Base-by-base conservation (phyloP, 306 rosid species). In the Sindora glabra region DNA sequence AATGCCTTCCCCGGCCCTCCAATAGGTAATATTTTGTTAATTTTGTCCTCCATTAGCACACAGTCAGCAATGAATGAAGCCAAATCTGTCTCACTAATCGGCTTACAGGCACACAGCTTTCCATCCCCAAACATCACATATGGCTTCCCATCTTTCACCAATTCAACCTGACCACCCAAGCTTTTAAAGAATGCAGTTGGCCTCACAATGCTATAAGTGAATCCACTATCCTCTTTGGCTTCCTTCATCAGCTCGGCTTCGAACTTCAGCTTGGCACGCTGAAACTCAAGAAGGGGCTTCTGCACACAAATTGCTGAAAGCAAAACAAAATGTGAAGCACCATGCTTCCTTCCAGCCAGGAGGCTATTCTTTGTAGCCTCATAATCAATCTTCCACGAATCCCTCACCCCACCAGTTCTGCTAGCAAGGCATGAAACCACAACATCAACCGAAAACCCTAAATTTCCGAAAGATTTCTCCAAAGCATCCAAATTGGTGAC, bases 121-220 rank as follows among this genome's bases (percentile, higher is more conserved):
- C 99, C 99, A 75, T 94, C 97, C 18, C 99, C 99, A 84, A 94
- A 94, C 97, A 94, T 94, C 16, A 94, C 99, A 76, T 86, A 94
- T 1, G 99, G 99, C 84, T 94, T 94, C 56, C 99, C n/a, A n/a
- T n/a, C n/a, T n/a, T n/a, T n/a, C n/a, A n/a, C n/a, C n/a, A n/a
- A n/a, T n/a, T n/a, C n/a, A n/a, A n/a, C n/a, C n/a, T n/a, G n/a
- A n/a, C n/a, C n/a, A n/a, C n/a, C n/a, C n/a, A n/a, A n/a, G 78
- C 99, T 94, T 70, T 94, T 94, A 39, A 94, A 94, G 64, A n/a
- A n/a, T n/a, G n/a, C n/a, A n/a, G n/a, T n/a, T n/a, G n/a, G n/a
- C n/a, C n/a, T n/a, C n/a, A n/a, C n/a, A n/a, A n/a, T n/a, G n/a
- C n/a, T n/a, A n/a, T n/a, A 89, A 55, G 75, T 84, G 56, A 92